phyloP scores from a whole-genome alignment of 257 asterid genomes.

The Gentiana straminea region DNA sequence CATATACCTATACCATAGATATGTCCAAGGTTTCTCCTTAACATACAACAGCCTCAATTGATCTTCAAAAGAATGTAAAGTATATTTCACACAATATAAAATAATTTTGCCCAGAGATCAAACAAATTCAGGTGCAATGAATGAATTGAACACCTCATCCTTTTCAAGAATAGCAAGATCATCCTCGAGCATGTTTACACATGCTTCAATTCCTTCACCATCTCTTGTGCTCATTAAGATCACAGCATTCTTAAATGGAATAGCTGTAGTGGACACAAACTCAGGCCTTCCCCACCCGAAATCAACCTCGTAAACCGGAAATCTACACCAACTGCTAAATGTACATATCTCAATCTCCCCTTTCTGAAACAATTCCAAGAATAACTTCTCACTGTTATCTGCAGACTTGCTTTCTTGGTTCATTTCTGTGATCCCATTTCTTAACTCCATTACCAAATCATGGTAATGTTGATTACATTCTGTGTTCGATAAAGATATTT shows the following conservation, averaged over 20 bases:
- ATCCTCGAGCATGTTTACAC: neutral
- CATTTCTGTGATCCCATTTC: neutral
- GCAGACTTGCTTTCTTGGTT: too few species aligned
- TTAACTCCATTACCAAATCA: neutral
- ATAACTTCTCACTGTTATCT: neutral
- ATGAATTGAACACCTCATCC: neutral
- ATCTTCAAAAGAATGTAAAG: too few species aligned
- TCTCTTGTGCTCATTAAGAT: too few species aligned
- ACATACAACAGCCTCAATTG: too few species aligned
- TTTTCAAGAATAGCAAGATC: neutral
- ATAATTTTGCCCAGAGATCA: too few species aligned
- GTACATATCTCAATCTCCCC: neutral
- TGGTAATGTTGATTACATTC: neutral
- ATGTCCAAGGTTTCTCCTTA: too few species aligned
- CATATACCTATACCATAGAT: too few species aligned
- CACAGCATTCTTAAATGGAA: too few species aligned
- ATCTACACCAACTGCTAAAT: neutral
- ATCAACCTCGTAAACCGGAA: neutral
- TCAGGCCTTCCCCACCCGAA: neutral
- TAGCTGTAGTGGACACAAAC: too few species aligned
- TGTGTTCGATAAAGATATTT: neutral
- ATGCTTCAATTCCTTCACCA: too few species aligned
- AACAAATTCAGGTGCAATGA: neutral
- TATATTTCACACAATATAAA: too few species aligned
- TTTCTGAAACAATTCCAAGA: neutral